Percentiles rank a stretch among this genome's conserved stretches.
These are phyloP conservation scores for Gamsiella multidivaricata DNA, from an alignment of 192 early-diverging fungal species.

Conservation along the genomic window DNA sequence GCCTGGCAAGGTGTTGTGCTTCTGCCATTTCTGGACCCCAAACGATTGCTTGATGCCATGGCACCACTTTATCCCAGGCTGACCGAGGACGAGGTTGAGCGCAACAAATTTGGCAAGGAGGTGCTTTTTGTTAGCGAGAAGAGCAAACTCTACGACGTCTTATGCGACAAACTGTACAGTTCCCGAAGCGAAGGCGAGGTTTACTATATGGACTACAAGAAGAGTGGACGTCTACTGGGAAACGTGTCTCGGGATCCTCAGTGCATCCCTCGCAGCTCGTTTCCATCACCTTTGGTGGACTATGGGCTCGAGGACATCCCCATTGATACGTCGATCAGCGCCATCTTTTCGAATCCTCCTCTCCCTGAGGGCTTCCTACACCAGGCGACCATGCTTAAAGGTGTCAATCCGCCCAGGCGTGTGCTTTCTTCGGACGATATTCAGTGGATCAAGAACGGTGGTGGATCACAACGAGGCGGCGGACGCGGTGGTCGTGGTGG, in stretches of 20 bases:
- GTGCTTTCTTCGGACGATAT: slow-evolving; percentile 55
- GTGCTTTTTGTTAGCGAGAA: slow-evolving; percentile 68
- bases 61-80: slow-evolving; percentile 71
- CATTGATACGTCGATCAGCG: slow-evolving; percentile 72
- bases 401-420: slow-evolving; percentile 36
- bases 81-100: slow-evolving; percentile 73
- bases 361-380: slow-evolving; percentile 30
- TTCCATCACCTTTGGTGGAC: slow-evolving; percentile 64
- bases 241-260: slow-evolving; percentile 65
- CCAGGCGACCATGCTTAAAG: slow-evolving; percentile 43
- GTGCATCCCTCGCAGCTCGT: slow-evolving; percentile 71
- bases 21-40: slow-evolving; percentile 94
- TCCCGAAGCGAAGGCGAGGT: slow-evolving; percentile 56
- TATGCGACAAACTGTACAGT: slow-evolving; percentile 63
- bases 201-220: slow-evolving; percentile 59
- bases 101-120: slow-evolving; percentile 78
- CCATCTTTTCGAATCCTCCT: slow-evolving; percentile 39
- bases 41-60: slow-evolving; percentile 80
- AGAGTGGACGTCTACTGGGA: slow-evolving; percentile 70
- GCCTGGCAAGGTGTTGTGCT: slow-evolving; percentile 94
- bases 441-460: slow-evolving; percentile 58
- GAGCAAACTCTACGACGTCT: slow-evolving; percentile 70
- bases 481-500: slow-evolving; percentile 54
- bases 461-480: slow-evolving; percentile 54
- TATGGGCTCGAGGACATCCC: slow-evolving; percentile 68